Base-by-base conservation (phyloP, 1,284 basidiomycete genomes). In the Pisolithus thermaeus region DNA sequence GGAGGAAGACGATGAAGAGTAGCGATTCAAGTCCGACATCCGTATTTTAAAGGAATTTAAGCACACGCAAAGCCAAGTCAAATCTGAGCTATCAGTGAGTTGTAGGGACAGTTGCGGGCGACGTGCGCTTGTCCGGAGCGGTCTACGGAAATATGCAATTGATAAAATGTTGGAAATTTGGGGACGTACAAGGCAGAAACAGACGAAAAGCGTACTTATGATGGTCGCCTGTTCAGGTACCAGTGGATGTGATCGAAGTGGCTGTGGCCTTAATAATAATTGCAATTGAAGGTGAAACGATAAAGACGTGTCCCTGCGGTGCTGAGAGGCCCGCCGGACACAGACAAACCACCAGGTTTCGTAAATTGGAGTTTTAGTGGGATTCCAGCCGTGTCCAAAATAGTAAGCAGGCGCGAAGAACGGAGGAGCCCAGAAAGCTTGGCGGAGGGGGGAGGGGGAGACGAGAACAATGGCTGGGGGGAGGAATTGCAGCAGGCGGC, bases 121-220 rank as follows among this genome's bases (percentile, higher is more conserved):
- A 52, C 52, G 55, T 35, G 50, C 54, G 60, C 52, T 53, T 54
- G 63, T 56, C 61, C 52, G 62, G 64, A 61, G 60, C 62, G 65
- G 59, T 64, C 65, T 64, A 67, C 59, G 25, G 60, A 61, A 64
- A 64, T 64, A 64, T 64, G 65, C 53, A 69, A 69, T 68, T 67
- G 60, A 60, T 50, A 52, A 41, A 47, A 52, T 53, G 63, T 65
- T 65, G 65, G 66, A 65, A 65, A 65, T 65, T 46, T 53, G 54
- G 54, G 64, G 64, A 65, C 65, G 68, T 67, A 64, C 58, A 65
- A 57, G 48, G 51, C 52, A 56, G 60, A 65, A 56, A 58, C 58
- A 63, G 49, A 35, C 27, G 51, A 48, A 53, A 40, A 28, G 63
- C 66, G 61, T 58, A 66, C 66, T 20, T 63, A 62, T 60, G 52